Base-by-base conservation (phyloP, 257 asterid genomes). In the Handroanthus guayacan region DNA sequence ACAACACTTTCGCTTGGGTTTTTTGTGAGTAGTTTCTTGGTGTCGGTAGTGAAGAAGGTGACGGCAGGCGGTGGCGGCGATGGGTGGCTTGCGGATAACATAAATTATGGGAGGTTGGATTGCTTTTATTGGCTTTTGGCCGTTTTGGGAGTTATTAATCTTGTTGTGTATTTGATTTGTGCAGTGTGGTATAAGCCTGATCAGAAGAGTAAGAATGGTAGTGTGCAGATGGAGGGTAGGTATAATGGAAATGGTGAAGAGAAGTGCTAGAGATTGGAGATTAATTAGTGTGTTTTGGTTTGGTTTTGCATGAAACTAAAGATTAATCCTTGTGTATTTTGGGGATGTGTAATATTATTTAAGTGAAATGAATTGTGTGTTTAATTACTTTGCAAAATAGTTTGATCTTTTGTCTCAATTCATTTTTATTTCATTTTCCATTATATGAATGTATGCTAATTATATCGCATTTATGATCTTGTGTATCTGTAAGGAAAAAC, bases 1-100 rank as follows among this genome's bases (percentile, higher is more conserved):
- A 87, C 97, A 1, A 95, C 99, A 0, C 88, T 92, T 5, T 87
- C 99, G 0, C 91, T 92, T 0, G 99, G 99, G 0, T 95, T 92
- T 80, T 90, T 95, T 58, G 80, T 92, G 5, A 92, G 97, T 62
- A 92, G 97, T 73, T 85, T 94, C 71, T 65, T 94, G 39, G 99
- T 94, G 3, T 86, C 92, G 0, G 84, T 92, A 1, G 82, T 94
- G 5, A 88, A 87, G 82, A 88, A 86, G 83, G 92, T 84, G 45
- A 92, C 94, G 0, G 67, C 80, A 0, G 73, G 86, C 69, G n/a
- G 58, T 14, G 85, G 85, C 0, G 84, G 91, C 0, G 63, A 83
- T 18, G 97, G 95, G 0, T 95, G 98, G 99, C 91, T 95, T 0
- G 97, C 97, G 0, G 97, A 87, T 44, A 86, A 95, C 69, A 92